Evolutionary conservation across 2,329 filamentous ascomycete genomes (phyloP).

Genomic region (Colletotrichum sp.): DNA sequence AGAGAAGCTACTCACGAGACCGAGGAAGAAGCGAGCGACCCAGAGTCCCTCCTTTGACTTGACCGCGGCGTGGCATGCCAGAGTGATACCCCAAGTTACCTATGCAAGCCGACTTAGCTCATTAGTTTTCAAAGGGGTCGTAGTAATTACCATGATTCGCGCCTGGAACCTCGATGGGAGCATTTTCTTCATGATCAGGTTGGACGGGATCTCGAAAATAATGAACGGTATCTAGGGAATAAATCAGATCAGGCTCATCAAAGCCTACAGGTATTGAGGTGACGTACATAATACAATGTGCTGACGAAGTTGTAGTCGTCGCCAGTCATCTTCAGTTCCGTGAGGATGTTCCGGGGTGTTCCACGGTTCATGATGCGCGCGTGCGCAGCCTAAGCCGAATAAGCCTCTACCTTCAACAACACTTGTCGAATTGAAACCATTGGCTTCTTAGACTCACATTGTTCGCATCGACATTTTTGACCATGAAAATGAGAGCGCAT

Average conservation of each 20-base stretch:
- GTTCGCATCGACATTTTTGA: conserved; percentile 43
- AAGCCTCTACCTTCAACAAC: not conserved
- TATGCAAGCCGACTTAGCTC: not conserved
- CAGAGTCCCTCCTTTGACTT: not conserved
- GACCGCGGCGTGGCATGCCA: not conserved
- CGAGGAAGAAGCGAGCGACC: not conserved
- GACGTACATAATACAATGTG: conserved; percentile 33
- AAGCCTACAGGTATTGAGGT: not conserved
- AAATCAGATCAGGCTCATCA: too few relatives aligned
- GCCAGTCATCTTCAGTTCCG: conserved; percentile 40
- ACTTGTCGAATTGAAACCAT: not conserved
- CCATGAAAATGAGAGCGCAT: conserved; percentile 42
- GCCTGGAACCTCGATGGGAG: conserved; percentile 44
- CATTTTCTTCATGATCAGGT: conserved; percentile 41
- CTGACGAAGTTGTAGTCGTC: conserved; percentile 44
- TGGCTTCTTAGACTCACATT: conserved; percentile 27
- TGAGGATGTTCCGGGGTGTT: conserved; percentile 44
- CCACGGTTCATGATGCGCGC: conserved; percentile 45
- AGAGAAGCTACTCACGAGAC: not conserved
- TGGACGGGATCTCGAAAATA: conserved; percentile 42
- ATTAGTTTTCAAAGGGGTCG: not conserved
- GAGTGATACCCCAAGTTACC: not conserved
- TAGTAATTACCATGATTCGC: conserved; percentile 38
- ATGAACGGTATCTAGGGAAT: conserved; percentile 40
- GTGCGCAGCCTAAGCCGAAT: not conserved